phyloP scores from a whole-genome alignment of 2,329 filamentous ascomycete genomes.

The Aspergillus sp. region DNA sequence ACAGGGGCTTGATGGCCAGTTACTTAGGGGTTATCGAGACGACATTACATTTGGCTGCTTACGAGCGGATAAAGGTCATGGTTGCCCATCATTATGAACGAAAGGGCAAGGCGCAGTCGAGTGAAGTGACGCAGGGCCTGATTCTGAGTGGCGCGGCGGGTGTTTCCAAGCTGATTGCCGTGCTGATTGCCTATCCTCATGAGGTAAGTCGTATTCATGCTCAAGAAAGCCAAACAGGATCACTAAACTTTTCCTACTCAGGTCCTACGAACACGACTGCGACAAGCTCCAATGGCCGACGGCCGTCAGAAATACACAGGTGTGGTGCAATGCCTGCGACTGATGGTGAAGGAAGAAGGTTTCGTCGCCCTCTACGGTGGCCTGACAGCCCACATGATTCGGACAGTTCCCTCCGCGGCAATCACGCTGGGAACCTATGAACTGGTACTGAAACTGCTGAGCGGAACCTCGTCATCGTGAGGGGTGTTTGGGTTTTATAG shows the following conservation, averaged over 20 bases:
- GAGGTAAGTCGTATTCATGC: slow-evolving; percentile 24
- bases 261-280: slow-evolving; percentile 38
- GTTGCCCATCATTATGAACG: slow-evolving; percentile 18
- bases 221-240: not conserved
- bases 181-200: slow-evolving; percentile 36
- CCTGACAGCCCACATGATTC: slow-evolving; percentile 36
- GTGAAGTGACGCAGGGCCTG: slow-evolving; percentile 18
- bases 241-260: slow-evolving; percentile 18
- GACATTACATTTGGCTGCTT: slow-evolving; percentile 36
- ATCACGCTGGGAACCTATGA: slow-evolving; percentile 41
- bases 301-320: slow-evolving; percentile 37
- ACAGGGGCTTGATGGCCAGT: slow-evolving; percentile 81
- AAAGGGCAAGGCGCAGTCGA: slow-evolving; percentile 13
- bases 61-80: slow-evolving; percentile 35
- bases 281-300: slow-evolving; percentile 36
- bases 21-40: slow-evolving; percentile 39
- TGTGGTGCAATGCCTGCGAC: slow-evolving; percentile 34
- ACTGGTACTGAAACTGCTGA: slow-evolving; percentile 32
- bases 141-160: slow-evolving; percentile 32
- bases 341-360: slow-evolving; percentile 37
- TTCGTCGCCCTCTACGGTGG: slow-evolving; percentile 37
- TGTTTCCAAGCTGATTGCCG: slow-evolving; percentile 35
- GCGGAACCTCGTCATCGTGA: not conserved
- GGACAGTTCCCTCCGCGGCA: slow-evolving; percentile 36
- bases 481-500: not conserved